Base-by-base conservation (phyloP, 176 grass and related monocot species). In the Eragrostis nindensis region DNA sequence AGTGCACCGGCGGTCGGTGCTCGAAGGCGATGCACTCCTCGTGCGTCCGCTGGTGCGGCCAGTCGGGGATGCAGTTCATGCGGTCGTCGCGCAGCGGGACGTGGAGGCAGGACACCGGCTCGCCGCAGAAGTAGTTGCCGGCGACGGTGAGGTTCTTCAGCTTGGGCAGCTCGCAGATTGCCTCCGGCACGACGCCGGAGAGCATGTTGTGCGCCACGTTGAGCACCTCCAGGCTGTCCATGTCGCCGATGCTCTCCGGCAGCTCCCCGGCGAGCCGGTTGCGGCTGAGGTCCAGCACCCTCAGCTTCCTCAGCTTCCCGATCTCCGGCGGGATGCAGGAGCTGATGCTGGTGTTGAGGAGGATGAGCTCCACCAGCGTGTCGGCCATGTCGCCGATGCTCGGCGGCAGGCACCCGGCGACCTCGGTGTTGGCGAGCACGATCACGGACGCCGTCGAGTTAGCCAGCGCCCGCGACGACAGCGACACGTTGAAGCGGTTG, bases 381-480 rank as follows among this genome's bases (percentile, higher is more conserved):
- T 85, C 81, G 42, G 83, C 84, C 90, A 94, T 90, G 75, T 87
- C 73, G 21, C 82, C 80, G 65, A 97, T 75, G 77, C 75, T 89
- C 40, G 79, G 67, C 7, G 95, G 92, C 6, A 97, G 86, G 85
- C 95, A 97, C 18, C 95, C 90, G 7, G 63, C n/a, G 65, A 97
- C 67, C 14, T 45, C 45, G 18, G 86, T 97, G 86, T 97, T 94
- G n/a, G 92, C 92, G 4, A 97, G 78, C 69, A 97, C 95, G 71
- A 97, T 91, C 4, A 97, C 95, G 2, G 95, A 97, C 62, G 85
- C 87, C 26, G 89, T 83, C 15, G 95, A 97, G 85, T 92, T 94
- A 8, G 81, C 19, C 47, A 97, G 75, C 65, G 76, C 90, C 54
- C 13, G 5, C 22, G 90, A 83, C 26, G 95, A 80, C 36, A 97